Conservation (phyloP, 1,284 basidiomycete species). For the Ceraceosorus guamensis region DNA sequence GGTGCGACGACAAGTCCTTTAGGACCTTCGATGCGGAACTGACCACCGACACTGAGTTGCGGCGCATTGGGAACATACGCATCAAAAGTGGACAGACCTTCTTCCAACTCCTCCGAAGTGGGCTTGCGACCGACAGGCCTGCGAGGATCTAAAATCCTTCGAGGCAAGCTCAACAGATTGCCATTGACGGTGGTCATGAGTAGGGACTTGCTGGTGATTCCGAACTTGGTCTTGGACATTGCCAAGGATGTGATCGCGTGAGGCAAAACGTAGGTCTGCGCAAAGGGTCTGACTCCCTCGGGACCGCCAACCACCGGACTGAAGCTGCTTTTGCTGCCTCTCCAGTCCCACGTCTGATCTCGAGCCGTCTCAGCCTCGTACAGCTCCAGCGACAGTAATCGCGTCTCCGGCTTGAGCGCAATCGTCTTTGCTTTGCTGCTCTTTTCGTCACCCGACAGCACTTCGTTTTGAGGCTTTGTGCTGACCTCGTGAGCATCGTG, state of each 20-base stretch:
- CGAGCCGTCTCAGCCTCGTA: constrained; percentile 62
- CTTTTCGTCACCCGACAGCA: constrained; percentile 11
- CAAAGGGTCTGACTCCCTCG: constrained; percentile 50
- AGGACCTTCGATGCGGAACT: constrained; percentile 55
- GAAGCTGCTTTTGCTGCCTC: constrained; percentile 11
- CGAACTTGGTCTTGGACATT: constrained; percentile 67
- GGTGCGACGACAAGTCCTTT: constrained; percentile 60
- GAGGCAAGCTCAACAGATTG: constrained; percentile 69
- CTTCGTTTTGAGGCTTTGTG: constrained; percentile 49
- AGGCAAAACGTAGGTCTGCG: constrained; percentile 67
- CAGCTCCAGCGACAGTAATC: constrained; percentile 65
- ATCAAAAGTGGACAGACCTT: constrained; percentile 77
- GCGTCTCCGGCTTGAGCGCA: constrained; percentile 1
- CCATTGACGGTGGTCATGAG: constrained; percentile 75
- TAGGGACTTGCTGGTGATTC: constrained; percentile 77
- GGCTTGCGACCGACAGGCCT: constrained; percentile 67
- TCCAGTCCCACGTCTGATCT: constrained; percentile 16
- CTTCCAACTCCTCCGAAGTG: constrained; percentile 71
- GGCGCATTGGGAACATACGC: constrained; percentile 68
- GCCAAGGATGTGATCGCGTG: constrained; percentile 59
- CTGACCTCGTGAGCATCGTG: constrained; percentile 59
- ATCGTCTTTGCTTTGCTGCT: not conserved
- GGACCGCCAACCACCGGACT: not conserved
- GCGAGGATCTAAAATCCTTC: constrained; percentile 72
- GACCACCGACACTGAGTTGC: constrained; percentile 68